Percentiles rank a stretch among this genome's conserved stretches.
These are phyloP conservation scores for Sarcomyxa edulis DNA, from an alignment of 768 basidiomycete genomes.

Conservation along the genomic window DNA sequence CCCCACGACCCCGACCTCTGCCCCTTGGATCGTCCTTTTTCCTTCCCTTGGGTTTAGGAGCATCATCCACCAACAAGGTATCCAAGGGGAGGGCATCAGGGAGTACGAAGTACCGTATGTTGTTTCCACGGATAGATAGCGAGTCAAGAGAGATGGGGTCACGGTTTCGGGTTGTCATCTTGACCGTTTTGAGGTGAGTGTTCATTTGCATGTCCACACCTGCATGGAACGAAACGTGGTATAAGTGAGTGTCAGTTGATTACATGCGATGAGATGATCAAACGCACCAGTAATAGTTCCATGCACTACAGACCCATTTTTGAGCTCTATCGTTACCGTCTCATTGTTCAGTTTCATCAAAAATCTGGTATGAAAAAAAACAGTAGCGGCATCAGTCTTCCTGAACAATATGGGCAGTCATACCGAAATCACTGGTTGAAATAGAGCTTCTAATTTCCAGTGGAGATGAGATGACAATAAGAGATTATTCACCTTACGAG, in stretches of 20 bases:
- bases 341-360: conserved; percentile 99
- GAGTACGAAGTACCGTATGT: conserved; percentile 94
- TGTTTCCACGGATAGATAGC: conserved; percentile 94
- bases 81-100: conserved; percentile 96
- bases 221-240: conserved; percentile 23
- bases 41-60: conserved; percentile 89
- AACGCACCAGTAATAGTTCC: conserved; percentile 92
- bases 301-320: conserved; percentile 93
- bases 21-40: conserved; percentile 85
- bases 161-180: conserved; percentile 90
- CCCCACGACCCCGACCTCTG: conserved; percentile 44
- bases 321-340: conserved; percentile 96
- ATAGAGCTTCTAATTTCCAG: too few species aligned
- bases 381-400: too few species aligned
- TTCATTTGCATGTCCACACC: conserved; percentile 99
- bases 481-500: conserved; percentile 63
- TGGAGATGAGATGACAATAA: too few species aligned
- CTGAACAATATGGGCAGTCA: too few species aligned
- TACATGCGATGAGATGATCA: conserved; percentile 2
- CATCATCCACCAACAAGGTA: conserved; percentile 95
- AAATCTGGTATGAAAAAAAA: conserved; percentile 67
- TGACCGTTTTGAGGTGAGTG: conserved; percentile 96
- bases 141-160: conserved; percentile 84
- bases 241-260: background rate
- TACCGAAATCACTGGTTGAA: too few species aligned